Conservation (phyloP, 2,329 filamentous ascomycete genomes). For the Aspergillus sergii region DNA sequence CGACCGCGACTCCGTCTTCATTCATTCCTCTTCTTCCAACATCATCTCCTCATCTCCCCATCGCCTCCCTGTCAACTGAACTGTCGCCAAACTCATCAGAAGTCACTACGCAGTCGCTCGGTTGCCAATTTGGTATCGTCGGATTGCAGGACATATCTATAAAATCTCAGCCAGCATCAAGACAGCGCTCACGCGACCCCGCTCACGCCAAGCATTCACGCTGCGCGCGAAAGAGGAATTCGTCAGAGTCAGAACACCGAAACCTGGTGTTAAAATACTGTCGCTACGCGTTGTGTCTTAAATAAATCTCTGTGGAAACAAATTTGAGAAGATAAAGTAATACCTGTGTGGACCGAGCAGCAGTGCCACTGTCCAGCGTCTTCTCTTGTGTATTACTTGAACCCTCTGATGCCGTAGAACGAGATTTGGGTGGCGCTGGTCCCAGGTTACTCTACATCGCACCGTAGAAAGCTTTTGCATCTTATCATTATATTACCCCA, state of each 20-base stretch:
- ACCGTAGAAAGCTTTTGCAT: conserved; percentile 36
- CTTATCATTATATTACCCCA: conserved; percentile 33
- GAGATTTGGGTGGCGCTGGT: conserved; percentile 31
- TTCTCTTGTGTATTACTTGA: conserved; percentile 45
- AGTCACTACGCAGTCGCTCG: not conserved
- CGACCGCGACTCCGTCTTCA: conserved; percentile 10
- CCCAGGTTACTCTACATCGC: conserved; percentile 27
- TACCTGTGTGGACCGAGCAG: conserved; percentile 33
- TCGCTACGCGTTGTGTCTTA: conserved; percentile 20
- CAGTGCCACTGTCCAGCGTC: conserved; percentile 33
- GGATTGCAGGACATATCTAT: not conserved
- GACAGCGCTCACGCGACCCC: conserved; percentile 31
- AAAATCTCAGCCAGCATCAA: conserved; percentile 5
- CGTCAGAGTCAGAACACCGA: conserved; percentile 19
- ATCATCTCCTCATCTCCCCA: conserved; percentile 10
- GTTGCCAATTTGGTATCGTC: not conserved
- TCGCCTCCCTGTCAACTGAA: conserved; percentile 4
- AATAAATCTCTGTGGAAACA: conserved; percentile 23
- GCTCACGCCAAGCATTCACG: conserved; percentile 29
- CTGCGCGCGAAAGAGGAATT: conserved; percentile 29
- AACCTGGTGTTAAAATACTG: conserved; percentile 18
- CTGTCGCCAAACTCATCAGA: conserved; percentile 1
- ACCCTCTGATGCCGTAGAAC: conserved; percentile 45
- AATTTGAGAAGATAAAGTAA: conserved; percentile 35
- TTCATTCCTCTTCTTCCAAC: conserved; percentile 13